Percentiles rank a stretch among this genome's conserved stretches.
Evolutionary conservation across 345 rosid genomes (phyloP).

Genomic region (Diplotaxis tenuifolia): DNA sequence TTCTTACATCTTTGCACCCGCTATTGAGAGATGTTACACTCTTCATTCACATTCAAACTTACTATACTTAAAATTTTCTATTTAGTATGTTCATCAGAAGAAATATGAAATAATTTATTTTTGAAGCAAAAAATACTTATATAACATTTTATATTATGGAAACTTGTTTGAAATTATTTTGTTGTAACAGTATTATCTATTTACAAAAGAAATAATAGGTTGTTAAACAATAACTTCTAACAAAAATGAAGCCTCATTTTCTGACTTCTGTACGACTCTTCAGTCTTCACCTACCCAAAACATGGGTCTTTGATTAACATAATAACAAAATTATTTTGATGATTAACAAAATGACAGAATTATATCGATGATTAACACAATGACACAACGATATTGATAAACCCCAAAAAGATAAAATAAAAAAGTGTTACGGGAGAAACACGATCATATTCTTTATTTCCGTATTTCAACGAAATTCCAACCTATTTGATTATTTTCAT

Average conservation of each 20-base stretch:
- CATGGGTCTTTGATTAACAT: neutral
- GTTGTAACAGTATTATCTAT: neutral
- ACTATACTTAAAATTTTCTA: neutral
- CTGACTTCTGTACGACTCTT: neutral
- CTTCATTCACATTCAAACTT: neutral
- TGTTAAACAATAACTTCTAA: neutral
- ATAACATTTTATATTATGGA: neutral
- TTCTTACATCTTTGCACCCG: neutral
- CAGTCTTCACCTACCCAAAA: neutral
- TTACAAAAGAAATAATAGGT: neutral
- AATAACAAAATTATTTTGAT: neutral
- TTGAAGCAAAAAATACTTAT: neutral
- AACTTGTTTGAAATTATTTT: neutral
- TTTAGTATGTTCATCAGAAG: neutral
- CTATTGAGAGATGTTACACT: neutral
- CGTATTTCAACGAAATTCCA: constrained; percentile 15
- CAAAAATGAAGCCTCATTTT: neutral
- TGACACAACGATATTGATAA: neutral
- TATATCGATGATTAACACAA: neutral
- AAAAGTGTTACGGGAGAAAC: constrained; percentile 26
- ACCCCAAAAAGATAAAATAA: neutral
- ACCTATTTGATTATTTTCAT: neutral
- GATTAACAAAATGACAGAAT: neutral
- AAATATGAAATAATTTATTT: neutral
- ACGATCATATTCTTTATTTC: constrained; percentile 28